These are phyloP conservation scores for Lachancea lanzarotensis DNA, from an alignment of 805 yeast species.

Conservation along the genomic window DNA sequence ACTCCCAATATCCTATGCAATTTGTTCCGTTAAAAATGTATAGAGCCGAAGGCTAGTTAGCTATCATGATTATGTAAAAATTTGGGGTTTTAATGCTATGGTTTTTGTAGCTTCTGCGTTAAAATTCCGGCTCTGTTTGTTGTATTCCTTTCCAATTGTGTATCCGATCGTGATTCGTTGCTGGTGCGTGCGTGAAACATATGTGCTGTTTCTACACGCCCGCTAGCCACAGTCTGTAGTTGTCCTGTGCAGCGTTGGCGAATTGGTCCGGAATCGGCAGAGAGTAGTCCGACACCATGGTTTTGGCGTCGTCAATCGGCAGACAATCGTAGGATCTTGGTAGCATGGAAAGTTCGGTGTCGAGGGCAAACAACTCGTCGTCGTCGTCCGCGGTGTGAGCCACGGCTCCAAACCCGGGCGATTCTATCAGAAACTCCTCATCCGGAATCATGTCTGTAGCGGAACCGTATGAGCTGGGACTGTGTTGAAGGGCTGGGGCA, in stretches of 20 bases:
- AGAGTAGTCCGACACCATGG: conserved; percentile 7
- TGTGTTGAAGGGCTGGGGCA: conserved; percentile 3
- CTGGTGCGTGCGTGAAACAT: too few relatives aligned
- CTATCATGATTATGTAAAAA: too few relatives aligned
- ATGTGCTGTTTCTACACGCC: too few relatives aligned
- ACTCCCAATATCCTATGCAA: background rate
- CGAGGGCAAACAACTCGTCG: conserved; percentile 14
- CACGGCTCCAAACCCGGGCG: conserved; percentile 4
- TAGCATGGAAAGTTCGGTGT: conserved; percentile 6
- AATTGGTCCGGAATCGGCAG: conserved; percentile 11
- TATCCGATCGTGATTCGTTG: background rate
- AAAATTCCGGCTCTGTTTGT: too few relatives aligned
- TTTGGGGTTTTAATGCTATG: too few relatives aligned
- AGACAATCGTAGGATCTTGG: conserved; percentile 1
- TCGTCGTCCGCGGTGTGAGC: conserved; percentile 5
- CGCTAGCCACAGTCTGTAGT: conserved; percentile 28
- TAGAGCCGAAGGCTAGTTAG: too few relatives aligned
- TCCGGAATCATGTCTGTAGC: conserved; percentile 1
- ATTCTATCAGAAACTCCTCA: conserved; percentile 8
- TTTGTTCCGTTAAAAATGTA: background rate
- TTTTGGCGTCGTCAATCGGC: conserved; percentile 2
- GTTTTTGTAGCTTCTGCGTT: too few relatives aligned
- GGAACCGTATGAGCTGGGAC: conserved; percentile 7
- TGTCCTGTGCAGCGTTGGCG: conserved; percentile 27
- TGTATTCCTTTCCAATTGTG: too few relatives aligned